Evolutionary conservation across 2,329 filamentous ascomycete genomes (phyloP).

Genomic region (Dactylellina leptospora): DNA sequence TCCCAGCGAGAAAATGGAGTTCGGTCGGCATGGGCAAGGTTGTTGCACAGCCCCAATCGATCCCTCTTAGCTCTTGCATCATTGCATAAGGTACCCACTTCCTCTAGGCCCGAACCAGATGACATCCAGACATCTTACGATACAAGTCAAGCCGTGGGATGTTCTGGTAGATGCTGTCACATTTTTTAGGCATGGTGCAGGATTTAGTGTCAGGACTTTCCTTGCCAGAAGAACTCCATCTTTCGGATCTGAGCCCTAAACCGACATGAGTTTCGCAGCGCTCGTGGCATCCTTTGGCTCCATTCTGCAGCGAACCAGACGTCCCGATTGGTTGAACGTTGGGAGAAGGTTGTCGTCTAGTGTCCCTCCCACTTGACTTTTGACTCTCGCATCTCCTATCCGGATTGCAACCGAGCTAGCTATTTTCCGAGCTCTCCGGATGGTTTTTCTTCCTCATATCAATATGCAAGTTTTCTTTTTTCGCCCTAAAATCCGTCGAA

Average conservation of each 20-base stretch:
- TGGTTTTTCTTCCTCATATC: slow-evolving; percentile 22
- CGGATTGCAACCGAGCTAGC: slow-evolving; percentile 52
- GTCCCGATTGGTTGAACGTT: slow-evolving; percentile 51
- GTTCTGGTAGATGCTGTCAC: slow-evolving; percentile 43
- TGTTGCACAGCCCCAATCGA: slow-evolving; percentile 54
- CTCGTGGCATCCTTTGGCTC: slow-evolving; percentile 42
- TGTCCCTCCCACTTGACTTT: slow-evolving; percentile 21
- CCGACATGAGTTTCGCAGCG: slow-evolving; percentile 21
- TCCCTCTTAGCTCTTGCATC: slow-evolving; percentile 50
- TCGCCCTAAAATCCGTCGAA: background rate
- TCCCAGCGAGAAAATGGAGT: slow-evolving; percentile 26
- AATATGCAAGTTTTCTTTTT: slow-evolving; percentile 8
- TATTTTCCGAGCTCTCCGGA: slow-evolving; percentile 51
- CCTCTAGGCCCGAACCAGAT: slow-evolving; percentile 46
- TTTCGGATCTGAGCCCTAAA: slow-evolving; percentile 52
- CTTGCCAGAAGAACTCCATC: slow-evolving; percentile 39
- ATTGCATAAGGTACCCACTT: slow-evolving; percentile 53
- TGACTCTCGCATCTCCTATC: slow-evolving; percentile 51
- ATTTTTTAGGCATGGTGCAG: slow-evolving; percentile 32
- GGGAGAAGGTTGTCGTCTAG: slow-evolving; percentile 13
- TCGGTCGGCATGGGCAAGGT: slow-evolving; percentile 37
- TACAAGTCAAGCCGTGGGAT: slow-evolving; percentile 47
- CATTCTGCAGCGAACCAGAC: slow-evolving; percentile 46
- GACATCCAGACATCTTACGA: slow-evolving; percentile 40
- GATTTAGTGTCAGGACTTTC: slow-evolving; percentile 38